A percentile compares a stretch with the other conserved stretches of the same genome.
Conservation (phyloP, 306 rosid species). For the Sicyos edulis region DNA sequence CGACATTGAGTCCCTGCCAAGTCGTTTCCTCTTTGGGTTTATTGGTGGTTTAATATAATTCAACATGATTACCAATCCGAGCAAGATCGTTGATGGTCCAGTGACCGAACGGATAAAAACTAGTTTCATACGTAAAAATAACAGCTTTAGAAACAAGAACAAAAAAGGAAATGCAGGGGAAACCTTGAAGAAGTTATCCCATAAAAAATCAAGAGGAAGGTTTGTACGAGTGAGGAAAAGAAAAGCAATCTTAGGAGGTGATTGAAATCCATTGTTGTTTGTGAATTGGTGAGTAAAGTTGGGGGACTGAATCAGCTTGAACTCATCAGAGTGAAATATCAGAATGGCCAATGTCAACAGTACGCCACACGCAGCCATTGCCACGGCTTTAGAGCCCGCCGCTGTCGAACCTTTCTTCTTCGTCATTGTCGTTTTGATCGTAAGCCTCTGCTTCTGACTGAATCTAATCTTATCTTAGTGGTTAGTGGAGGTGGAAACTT, state of each 20-base stretch:
- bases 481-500: neutral
- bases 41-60: too few relatives aligned
- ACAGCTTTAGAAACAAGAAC: too few relatives aligned
- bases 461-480: neutral
- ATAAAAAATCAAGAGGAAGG: constrained; percentile 83
- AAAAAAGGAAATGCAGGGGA: constrained; percentile 16
- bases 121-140: too few relatives aligned
- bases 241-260: constrained; percentile 77
- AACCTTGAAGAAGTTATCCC: constrained; percentile 77
- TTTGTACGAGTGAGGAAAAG: constrained; percentile 65
- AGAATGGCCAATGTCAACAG: constrained; percentile 24
- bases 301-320: constrained; percentile 22
- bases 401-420: constrained; percentile 26
- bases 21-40: too few relatives aligned
- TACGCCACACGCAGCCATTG: neutral
- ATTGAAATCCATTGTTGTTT: constrained; percentile 21
- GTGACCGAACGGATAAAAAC: too few relatives aligned
- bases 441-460: neutral
- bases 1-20: too few relatives aligned
- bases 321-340: constrained; percentile 14
- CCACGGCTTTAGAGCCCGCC: neutral
- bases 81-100: too few relatives aligned
- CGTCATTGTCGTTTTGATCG: constrained; percentile 16
- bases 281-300: constrained; percentile 3
- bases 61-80: too few relatives aligned